Evolutionary conservation across 176 grass and related monocot species (phyloP), one percentile per base, ranked within the genome.

Genomic region (Bothriochloa decipiens): DNA sequence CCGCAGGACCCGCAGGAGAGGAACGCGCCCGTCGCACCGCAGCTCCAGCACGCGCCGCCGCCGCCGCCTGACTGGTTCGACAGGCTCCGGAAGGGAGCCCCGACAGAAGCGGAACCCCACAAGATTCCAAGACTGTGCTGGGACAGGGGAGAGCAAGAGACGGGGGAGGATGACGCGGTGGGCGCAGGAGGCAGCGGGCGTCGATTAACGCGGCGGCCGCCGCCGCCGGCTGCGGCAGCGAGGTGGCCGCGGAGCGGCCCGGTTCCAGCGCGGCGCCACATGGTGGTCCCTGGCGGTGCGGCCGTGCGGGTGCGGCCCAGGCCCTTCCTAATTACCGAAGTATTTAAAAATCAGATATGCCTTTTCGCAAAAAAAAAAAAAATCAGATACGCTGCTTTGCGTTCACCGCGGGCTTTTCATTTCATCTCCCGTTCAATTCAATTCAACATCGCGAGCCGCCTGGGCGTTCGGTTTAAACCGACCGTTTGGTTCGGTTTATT

Each of bases 1-100:
- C 91, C 81, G 76, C 96, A 98, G 43, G 85, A 81, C 3, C 86
- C 83, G 28, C 96, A 98, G n/a, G 96, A 81, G 58, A 98, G 86
- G 85, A 98, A 98, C 75, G 86, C 87, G 32, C 88, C 85, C 27
- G 18, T 72, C 29, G 82, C 77, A 14, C 85, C 91, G 60, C 93
- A 98, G 84, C 83, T 95, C 96, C 96, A 98, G 83, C 96, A 98
- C 62, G 50, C 78, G 29, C 65, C 29, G 52, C 76, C 69, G 12
- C 25, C 26, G 0, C 25, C 77, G 6, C 35, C 33, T 45, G 80
- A 27, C 41, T 84, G 63, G 76, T 12, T 37, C 50, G 80, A 83
- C 13, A 94, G 65, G 36, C 37, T 22, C 47, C 65, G 86, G 37
- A 33, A 86, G n/a, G 80, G 75, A 50, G 26, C 47, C 64, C 79